phyloP scores from a whole-genome alignment of 805 yeast genomes.

The Candida ponderosae region DNA sequence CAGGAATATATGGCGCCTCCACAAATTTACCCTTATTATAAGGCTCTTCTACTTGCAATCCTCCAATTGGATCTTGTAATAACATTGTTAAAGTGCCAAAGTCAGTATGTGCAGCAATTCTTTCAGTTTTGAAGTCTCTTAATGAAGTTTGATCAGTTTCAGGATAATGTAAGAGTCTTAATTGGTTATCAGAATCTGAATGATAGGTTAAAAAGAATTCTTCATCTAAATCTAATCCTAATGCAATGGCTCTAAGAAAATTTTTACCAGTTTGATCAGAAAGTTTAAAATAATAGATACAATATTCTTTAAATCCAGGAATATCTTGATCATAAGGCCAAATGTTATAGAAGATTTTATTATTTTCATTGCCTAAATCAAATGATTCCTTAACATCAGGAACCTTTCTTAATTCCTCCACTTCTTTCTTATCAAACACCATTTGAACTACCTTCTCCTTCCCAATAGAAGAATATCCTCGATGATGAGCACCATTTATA shows the following conservation, averaged over 20 bases:
- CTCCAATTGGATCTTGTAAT: conserved; percentile 18
- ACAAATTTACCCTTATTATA: conserved; percentile 11
- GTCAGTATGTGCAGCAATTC: conserved; percentile 21
- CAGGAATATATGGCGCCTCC: conserved; percentile 12
- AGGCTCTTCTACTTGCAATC: conserved; percentile 17
- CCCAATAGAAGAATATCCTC: conserved; percentile 20
- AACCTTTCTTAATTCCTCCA: conserved; percentile 10
- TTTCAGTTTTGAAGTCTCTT: conserved; percentile 14
- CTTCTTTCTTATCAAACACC: conserved; percentile 15
- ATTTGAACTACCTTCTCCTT: conserved; percentile 22
- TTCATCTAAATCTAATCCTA: conserved; percentile 16
- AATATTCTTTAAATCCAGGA: conserved; percentile 17
- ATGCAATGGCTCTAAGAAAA: conserved; percentile 15
- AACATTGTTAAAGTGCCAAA: conserved; percentile 20
- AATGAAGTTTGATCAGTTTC: conserved; percentile 12
- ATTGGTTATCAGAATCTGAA: conserved; percentile 15
- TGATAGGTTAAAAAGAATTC: conserved; percentile 15
- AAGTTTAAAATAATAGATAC: conserved; percentile 12
- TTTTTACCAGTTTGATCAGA: conserved; percentile 9
- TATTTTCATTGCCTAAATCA: conserved; percentile 16
- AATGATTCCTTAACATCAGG: conserved; percentile 23
- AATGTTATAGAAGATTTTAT: conserved; percentile 12
- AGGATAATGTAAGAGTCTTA: conserved; percentile 18
- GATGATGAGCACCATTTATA: conserved; percentile 16
- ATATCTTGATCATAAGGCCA: conserved; percentile 20